Conservation (phyloP, 208 protist genomes). For the Trypanosoma avium region DNA sequence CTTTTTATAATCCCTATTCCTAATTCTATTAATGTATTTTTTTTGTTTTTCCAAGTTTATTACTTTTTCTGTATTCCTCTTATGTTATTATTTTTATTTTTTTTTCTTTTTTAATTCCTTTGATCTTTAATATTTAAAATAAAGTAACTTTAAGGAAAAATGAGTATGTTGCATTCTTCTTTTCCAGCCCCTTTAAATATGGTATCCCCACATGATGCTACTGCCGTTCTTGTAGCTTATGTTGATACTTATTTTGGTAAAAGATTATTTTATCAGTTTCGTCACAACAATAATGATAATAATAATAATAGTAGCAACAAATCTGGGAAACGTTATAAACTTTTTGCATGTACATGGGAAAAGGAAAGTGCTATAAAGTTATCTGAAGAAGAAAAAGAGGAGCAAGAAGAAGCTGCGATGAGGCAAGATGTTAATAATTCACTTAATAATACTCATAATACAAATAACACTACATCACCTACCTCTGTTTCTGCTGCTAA, state of each 20-base stretch:
- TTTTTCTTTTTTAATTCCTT: not conserved
- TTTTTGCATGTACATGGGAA: conserved; percentile 82
- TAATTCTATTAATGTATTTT: not conserved
- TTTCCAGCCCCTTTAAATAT: not conserved
- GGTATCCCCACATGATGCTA: conserved; percentile 8
- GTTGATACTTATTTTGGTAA: conserved; percentile 79
- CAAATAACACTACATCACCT: not conserved
- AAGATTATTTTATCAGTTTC: conserved; percentile 57
- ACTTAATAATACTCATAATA: not conserved
- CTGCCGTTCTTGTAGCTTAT: conserved; percentile 76
- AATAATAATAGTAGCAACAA: not conserved
- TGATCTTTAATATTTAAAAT: too few relatives aligned
- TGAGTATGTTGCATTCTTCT: too few relatives aligned
- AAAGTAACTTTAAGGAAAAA: too few relatives aligned
- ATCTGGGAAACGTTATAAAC: conserved; percentile 30
- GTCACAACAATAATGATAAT: conserved; percentile 21
- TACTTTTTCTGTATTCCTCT: not conserved
- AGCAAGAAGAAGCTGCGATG: not conserved
- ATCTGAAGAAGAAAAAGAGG: not conserved
- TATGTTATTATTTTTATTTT: not conserved
- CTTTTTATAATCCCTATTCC: not conserved
- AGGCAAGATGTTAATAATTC: not conserved
- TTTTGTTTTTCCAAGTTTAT: conserved; percentile 2
- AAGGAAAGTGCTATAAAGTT: conserved; percentile 34
- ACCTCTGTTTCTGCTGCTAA: not conserved